These are phyloP conservation scores for Aphanomyces stellatus DNA, from an alignment of 352 stramenopile genomes.

Conservation along the genomic window DNA sequence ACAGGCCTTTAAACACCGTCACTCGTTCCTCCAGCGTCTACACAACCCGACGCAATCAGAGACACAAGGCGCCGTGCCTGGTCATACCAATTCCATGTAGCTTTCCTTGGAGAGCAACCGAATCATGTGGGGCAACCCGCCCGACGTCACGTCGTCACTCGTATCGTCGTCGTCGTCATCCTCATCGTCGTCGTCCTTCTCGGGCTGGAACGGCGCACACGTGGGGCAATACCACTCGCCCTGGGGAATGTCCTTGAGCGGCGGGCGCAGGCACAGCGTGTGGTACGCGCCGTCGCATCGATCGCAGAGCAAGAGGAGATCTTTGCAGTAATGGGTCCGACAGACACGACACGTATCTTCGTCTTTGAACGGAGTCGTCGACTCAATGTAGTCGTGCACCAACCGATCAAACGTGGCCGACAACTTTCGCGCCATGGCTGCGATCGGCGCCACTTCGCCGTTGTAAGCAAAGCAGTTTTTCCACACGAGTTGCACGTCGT, in stretches of 20 bases:
- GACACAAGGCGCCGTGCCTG: no score
- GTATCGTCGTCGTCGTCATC: constrained; percentile 26
- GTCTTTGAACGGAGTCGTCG: constrained; percentile 47
- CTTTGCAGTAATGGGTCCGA: constrained; percentile 58
- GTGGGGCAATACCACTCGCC: constrained; percentile 72
- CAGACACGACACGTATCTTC: constrained; percentile 75
- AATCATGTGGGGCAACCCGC: constrained; percentile 40
- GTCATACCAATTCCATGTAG: constrained; percentile 35
- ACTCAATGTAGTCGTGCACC: constrained; percentile 75
- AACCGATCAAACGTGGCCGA: constrained; percentile 68
- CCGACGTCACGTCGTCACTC: constrained; percentile 28
- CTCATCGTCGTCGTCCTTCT: constrained; percentile 32
- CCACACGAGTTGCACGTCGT: constrained; percentile 74
- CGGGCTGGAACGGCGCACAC: constrained; percentile 45
- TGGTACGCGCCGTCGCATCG: constrained; percentile 78
- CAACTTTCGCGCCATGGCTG: constrained; percentile 59
- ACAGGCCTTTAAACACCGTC: constrained; percentile 46
- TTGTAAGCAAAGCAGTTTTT: constrained; percentile 85
- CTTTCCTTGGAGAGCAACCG: constrained; percentile 62
- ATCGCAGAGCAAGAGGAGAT: constrained; percentile 60
- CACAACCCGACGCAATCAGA: no score
- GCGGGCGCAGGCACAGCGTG: constrained; percentile 64
- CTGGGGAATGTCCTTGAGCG: constrained; percentile 43
- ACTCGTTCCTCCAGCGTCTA: constrained; percentile 40
- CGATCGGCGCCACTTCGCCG: constrained; percentile 73